Percentiles rank a stretch among this genome's conserved stretches.
These are phyloP conservation scores for Penicillium riverlandense DNA, from an alignment of 495 filamentous ascomycete genomes.

Conservation along the genomic window DNA sequence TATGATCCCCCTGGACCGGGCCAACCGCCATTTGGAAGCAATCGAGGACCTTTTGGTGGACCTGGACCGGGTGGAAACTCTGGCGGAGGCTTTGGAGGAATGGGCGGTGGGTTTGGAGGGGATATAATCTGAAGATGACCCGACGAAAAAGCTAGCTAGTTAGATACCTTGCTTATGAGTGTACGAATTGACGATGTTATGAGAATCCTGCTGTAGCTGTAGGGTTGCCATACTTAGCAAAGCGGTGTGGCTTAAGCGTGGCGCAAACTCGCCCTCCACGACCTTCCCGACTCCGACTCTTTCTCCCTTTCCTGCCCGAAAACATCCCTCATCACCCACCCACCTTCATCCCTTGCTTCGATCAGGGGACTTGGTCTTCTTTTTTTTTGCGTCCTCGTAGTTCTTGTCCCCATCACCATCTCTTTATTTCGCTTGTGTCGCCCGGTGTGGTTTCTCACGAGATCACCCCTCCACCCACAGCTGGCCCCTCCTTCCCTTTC, in stretches of 20 bases:
- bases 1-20: conserved; percentile 86
- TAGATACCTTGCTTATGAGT: no score
- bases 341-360: conserved; percentile 17
- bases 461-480: conserved; percentile 33
- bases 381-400: not conserved
- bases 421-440: conserved; percentile 6
- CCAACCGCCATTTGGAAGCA: conserved; percentile 41
- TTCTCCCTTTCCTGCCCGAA: conserved; percentile 18
- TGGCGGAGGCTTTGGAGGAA: conserved; percentile 43
- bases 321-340: conserved; percentile 6
- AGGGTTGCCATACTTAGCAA: not conserved
- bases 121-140: conserved; percentile 55
- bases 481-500: conserved; percentile 25
- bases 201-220: not conserved
- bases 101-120: conserved; percentile 56
- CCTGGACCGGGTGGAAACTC: conserved; percentile 23
- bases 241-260: conserved; percentile 22
- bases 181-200: no score
- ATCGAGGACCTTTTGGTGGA: conserved; percentile 33
- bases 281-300: conserved; percentile 20
- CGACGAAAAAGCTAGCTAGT: no score
- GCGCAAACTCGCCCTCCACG: conserved; percentile 22
- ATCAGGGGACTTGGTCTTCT: conserved; percentile 8
- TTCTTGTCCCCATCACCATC: conserved; percentile 5
- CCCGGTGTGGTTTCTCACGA: conserved; percentile 27